Base-by-base conservation (phyloP, 305 asterid genomes). In the Fraxinus floribunda region DNA sequence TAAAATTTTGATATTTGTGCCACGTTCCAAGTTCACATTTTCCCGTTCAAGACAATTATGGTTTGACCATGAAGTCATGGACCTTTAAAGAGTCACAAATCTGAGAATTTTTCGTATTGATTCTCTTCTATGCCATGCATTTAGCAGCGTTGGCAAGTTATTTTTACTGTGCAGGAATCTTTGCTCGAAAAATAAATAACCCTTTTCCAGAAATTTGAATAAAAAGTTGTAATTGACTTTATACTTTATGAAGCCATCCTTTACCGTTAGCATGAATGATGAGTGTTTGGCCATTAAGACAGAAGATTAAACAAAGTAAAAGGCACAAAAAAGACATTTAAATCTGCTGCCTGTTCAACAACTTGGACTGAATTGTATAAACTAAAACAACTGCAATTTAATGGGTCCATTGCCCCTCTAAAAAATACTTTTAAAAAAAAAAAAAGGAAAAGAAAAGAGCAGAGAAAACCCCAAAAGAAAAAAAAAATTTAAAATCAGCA, bases 51-150 rank as follows among this genome's bases (percentile, higher is more conserved):
- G 78, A 78, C 57, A 70, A 81, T 77, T 76, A 62, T 57, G 52
- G 66, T 82, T 85, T 84, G 86, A 88, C 89, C 81, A 62, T 77
- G 85, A 82, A 86, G 79, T 80, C 87, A 84, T 74, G 75, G 52
- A 62, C 15, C 68, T 7, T 57, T 70, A 44, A 16, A 46, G 49
- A 80, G n/a, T 79, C 64, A 79, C 73, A 76, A 76, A 30, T 77
- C 32, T 4, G 80, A 18, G 55, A 38, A 8, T 0, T 44, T 24
- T 62, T 73, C 71, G 22, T 3, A 73, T 83, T 83, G 85, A 86
- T 86, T 83, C 89, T 79, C 82, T 81, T 78, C 89, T 20, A 86
- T 86, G 89, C 76, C 78, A 74, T 24, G 64, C 44, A 66, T 82
- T 39, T 22, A 70, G 9, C 49, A 2, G 20, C 7, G 52, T 35